These are phyloP conservation scores for Chlorella sp. DNA, from an alignment of 139 green algal species.

Conservation along the genomic window DNA sequence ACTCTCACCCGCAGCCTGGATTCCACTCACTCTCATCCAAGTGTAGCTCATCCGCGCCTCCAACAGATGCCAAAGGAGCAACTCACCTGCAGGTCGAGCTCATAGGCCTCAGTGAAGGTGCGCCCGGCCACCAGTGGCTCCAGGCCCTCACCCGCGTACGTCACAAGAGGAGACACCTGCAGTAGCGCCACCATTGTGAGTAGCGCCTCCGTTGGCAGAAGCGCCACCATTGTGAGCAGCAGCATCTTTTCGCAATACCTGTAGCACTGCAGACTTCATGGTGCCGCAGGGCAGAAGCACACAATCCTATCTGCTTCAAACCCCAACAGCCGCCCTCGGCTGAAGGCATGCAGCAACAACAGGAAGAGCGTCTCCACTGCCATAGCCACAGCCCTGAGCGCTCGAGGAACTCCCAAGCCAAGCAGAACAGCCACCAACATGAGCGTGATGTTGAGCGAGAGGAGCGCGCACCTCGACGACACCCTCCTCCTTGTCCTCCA, in stretches of 20 bases:
- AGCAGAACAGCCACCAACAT: no score
- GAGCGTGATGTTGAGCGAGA: not conserved
- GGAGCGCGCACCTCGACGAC: constrained; percentile 9
- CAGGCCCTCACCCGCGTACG: constrained; percentile 31
- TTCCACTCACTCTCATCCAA: not conserved
- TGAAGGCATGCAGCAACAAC: no score
- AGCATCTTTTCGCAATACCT: no score
- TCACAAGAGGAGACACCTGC: constrained; percentile 28
- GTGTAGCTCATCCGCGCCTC: not conserved
- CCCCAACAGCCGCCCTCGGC: no score
- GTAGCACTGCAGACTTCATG: no score
- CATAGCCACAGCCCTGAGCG: no score
- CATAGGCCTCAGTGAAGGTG: constrained; percentile 20
- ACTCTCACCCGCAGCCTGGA: not conserved
- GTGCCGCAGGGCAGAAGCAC: no score
- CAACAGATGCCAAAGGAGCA: not conserved
- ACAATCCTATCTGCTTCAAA: no score
- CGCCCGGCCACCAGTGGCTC: constrained; percentile 9
- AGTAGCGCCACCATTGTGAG: not conserved
- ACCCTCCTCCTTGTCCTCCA: constrained; percentile 17
- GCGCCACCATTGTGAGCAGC: no score
- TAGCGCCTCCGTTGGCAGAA: no score
- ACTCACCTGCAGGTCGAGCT: constrained; percentile 26
- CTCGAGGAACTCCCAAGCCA: no score
- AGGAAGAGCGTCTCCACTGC: no score